A percentile compares a stretch with the other conserved stretches of the same genome.
Evolutionary conservation across 768 basidiomycete species (phyloP).

Genomic region (Tremella fuciformis): DNA sequence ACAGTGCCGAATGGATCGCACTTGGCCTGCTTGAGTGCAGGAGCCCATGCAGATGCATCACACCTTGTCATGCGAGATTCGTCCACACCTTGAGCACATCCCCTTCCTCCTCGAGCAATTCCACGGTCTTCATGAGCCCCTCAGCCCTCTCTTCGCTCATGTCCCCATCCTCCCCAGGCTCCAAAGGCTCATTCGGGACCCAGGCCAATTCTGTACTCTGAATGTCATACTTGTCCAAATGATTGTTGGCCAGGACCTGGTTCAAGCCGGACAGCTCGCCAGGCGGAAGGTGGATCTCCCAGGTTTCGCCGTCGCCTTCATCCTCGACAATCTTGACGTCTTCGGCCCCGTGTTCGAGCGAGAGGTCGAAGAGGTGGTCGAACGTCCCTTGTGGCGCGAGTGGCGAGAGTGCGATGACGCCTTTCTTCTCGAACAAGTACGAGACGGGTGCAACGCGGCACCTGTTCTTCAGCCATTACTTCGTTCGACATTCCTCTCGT

Average conservation of each 20-base stretch:
- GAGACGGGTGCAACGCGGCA: slow-evolving; percentile 42
- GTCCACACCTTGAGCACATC: slow-evolving; percentile 51
- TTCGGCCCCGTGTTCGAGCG: slow-evolving; percentile 46
- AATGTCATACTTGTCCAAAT: slow-evolving; percentile 19
- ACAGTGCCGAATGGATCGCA: too few relatives aligned
- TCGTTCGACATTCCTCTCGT: background rate
- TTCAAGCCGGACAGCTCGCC: slow-evolving; percentile 13
- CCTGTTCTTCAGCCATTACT: slow-evolving; percentile 13
- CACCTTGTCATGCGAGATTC: slow-evolving; percentile 28
- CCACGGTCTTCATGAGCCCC: slow-evolving; percentile 31
- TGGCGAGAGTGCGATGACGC: slow-evolving; percentile 33
- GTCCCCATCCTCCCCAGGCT: slow-evolving; percentile 14
- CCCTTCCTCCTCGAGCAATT: slow-evolving; percentile 39
- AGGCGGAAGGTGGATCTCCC: slow-evolving; percentile 31
- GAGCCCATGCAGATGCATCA: too few relatives aligned
- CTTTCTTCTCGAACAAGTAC: slow-evolving; percentile 47
- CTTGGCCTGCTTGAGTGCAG: too few relatives aligned
- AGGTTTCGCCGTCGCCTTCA: slow-evolving; percentile 22
- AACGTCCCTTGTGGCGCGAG: slow-evolving; percentile 17
- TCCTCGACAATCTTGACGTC: slow-evolving; percentile 40
- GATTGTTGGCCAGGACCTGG: slow-evolving; percentile 11
- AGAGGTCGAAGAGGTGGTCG: slow-evolving; percentile 47
- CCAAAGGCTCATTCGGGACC: slow-evolving; percentile 23
- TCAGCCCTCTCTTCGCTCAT: slow-evolving; percentile 40
- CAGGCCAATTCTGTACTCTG: slow-evolving; percentile 39